These are phyloP conservation scores for Eurotiales sp. DNA, from an alignment of 2,329 filamentous ascomycete species.

Conservation along the genomic window DNA sequence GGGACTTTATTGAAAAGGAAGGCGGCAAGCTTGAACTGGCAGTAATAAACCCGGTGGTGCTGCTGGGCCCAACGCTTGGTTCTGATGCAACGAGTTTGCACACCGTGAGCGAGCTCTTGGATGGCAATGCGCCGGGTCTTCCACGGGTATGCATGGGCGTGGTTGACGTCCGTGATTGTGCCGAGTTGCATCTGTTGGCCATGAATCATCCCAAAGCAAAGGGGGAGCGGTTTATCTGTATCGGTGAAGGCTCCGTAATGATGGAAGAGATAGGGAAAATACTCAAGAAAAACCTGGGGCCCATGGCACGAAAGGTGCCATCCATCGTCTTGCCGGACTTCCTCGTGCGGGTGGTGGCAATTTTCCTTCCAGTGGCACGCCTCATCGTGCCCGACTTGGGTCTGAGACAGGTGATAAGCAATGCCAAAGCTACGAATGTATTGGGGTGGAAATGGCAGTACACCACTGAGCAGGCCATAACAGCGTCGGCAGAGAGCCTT, in stretches of 20 bases:
- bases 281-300: constrained; percentile 2
- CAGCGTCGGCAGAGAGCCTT: constrained; percentile 3
- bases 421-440: constrained; percentile 1
- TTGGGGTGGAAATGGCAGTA: constrained; percentile 11
- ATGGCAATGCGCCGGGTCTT: constrained; percentile 26
- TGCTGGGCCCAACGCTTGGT: constrained; percentile 29
- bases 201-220: constrained; percentile 7
- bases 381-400: constrained; percentile 4
- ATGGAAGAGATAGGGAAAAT: constrained; percentile 6
- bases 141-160: constrained; percentile 18
- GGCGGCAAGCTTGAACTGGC: constrained; percentile 25
- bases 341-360: not conserved
- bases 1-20: constrained; percentile 30
- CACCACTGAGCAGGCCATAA: constrained; percentile 1
- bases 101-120: constrained; percentile 24
- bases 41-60: constrained; percentile 25
- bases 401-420: not conserved
- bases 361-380: constrained; percentile 7
- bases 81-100: constrained; percentile 21
- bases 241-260: constrained; percentile 4
- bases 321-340: not conserved
- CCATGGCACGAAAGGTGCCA: constrained; percentile 6
- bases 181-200: constrained; percentile 4
- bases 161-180: constrained; percentile 6
- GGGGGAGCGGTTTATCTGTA: constrained; percentile 7